A percentile compares a stretch with the other conserved stretches of the same genome.
Conservation (phyloP, 1,139 yeast genomes). For the Taphrina betulina region DNA sequence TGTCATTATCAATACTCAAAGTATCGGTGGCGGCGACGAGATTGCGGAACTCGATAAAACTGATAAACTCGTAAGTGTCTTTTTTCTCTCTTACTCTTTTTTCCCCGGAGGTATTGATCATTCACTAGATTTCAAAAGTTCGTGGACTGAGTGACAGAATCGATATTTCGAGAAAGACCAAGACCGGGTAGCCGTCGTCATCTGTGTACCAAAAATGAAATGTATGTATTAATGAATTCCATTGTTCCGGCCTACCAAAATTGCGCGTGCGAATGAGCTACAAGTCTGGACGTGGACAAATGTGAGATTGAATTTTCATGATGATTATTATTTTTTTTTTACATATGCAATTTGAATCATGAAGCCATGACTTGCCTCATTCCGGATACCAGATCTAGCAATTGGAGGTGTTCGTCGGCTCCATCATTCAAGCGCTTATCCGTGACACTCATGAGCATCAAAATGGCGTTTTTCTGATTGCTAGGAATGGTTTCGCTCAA, state of each 20-base stretch:
- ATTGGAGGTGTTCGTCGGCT: constrained; percentile 83
- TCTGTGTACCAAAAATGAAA: too few relatives aligned
- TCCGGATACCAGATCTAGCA: constrained; percentile 52
- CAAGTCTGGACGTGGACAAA: too few relatives aligned
- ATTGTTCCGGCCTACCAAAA: too few relatives aligned
- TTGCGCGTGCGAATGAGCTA: too few relatives aligned
- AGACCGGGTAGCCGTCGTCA: too few relatives aligned
- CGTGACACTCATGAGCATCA: constrained; percentile 66
- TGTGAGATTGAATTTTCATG: too few relatives aligned
- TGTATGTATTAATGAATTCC: too few relatives aligned
- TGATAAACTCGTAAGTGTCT: constrained; percentile 52
- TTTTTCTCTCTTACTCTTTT: too few relatives aligned
- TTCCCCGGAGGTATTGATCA: background rate
- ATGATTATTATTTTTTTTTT: too few relatives aligned
- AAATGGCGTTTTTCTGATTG: constrained; percentile 61
- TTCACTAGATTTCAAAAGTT: constrained; percentile 36
- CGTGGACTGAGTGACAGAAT: constrained; percentile 11
- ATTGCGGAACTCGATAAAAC: constrained; percentile 60
- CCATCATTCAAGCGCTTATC: constrained; percentile 80
- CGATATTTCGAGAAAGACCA: constrained; percentile 7
- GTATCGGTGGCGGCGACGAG: constrained; percentile 92
- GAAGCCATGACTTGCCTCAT: too few relatives aligned
- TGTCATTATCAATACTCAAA: constrained; percentile 82
- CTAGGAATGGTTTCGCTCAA: constrained; percentile 57
- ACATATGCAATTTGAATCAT: too few relatives aligned